These are phyloP conservation scores for Lithocarpus polystachyus DNA, from an alignment of 306 rosid genomes.

Conservation along the genomic window DNA sequence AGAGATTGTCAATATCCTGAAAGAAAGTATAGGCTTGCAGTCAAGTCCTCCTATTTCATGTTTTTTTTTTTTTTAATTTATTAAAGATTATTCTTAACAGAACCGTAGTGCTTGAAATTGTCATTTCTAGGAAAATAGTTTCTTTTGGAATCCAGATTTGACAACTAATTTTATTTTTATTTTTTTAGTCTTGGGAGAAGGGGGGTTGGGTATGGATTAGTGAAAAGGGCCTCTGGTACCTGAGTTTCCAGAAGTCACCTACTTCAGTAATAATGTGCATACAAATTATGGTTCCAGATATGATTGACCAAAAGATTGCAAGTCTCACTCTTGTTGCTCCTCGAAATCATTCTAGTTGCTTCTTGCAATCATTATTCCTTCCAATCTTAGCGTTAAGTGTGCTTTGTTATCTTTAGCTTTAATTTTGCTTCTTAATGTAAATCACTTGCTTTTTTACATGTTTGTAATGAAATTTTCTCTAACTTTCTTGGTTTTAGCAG, in stretches of 20 bases:
- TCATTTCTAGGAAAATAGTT: neutral
- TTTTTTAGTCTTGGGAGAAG: neutral
- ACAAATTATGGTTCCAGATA: neutral
- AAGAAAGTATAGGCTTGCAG: neutral
- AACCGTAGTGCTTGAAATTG: slow-evolving; percentile 1
- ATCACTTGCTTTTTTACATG: neutral
- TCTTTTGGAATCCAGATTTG: neutral
- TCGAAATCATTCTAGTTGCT: too few relatives aligned
- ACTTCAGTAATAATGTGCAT: neutral
- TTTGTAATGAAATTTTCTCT: neutral
- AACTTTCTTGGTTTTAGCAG: slow-evolving; percentile 12
- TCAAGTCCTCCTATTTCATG: neutral
- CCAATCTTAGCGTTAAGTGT: neutral
- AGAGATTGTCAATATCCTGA: neutral
- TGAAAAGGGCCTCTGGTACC: neutral
- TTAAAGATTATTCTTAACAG: neutral
- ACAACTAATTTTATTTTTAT: neutral
- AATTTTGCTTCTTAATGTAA: neutral
- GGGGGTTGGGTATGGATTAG: neutral
- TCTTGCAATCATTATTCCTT: slow-evolving; percentile 2
- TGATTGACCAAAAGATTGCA: neutral
- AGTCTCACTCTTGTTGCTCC: neutral
- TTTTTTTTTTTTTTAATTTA: neutral
- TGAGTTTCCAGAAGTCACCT: neutral
- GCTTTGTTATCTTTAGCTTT: neutral